Base-by-base conservation (phyloP, 768 basidiomycete genomes). In the Trametes punicea region DNA sequence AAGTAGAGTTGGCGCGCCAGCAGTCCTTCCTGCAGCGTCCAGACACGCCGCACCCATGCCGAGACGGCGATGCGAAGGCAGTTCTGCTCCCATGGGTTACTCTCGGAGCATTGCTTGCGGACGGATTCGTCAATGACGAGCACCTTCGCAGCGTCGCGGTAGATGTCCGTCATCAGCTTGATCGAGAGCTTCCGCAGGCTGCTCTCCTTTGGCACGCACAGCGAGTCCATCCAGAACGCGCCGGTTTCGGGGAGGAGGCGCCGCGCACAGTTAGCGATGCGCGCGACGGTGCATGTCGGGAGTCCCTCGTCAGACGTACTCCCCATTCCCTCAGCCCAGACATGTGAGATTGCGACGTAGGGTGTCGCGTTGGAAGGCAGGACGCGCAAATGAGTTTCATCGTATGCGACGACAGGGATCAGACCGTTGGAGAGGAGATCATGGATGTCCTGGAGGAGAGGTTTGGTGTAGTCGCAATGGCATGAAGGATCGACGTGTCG, bases 161-260 rank as follows among this genome's bases (percentile, higher is more conserved):
- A 62, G 13, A 55, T 59, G 30, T 57, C 31, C 18, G 47, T 51
- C 58, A 62, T 62, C 31, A 56, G 50, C 40, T 25, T 55, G 36
- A 59, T 59, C 4, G 57, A 50, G 13, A n/a, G 51, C 21, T 59
- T 57, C 15, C 57, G 51, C 1, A 23, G 50, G n/a, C n/a, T 16
- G 10, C 34, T 40, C 11, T n/a, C 29, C 3, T 41, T 47, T 2
- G 60, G 60, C 15, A 61, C 41, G 39, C 60, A 61, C 20, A 61
- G 52, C 20, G 50, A 47, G 33, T 61, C 60, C 42, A 56, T 36
- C 60, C 60, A 61, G 27, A 61, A 55, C n/a, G 56, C 51, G 10
- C 56, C 56, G n/a, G 45, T 21, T 7, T 53, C 57, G 6, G 60
- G 60, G 7, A 46, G 29, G 10, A 57, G 51, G n/a, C 23, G 21